These are phyloP conservation scores for Lotus japonicus DNA, from an alignment of 306 rosid genomes.

Conservation along the genomic window DNA sequence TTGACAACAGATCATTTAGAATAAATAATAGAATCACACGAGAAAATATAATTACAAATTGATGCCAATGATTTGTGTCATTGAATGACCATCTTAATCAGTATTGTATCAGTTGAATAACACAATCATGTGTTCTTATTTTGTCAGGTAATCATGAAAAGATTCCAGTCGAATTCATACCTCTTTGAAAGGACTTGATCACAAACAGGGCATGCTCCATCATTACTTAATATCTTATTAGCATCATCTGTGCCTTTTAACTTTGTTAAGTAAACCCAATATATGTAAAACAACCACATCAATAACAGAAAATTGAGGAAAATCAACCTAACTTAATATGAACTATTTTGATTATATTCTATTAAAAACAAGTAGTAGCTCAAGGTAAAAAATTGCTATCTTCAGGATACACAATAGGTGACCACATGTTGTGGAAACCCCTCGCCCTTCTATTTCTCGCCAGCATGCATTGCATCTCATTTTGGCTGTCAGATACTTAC, in stretches of 20 bases:
- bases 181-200: conserved; percentile 99
- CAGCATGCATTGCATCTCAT: conserved; percentile 99
- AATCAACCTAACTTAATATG: conserved; percentile 11
- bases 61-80: not conserved
- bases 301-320: conserved; percentile 7
- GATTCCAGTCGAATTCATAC: conserved; percentile 32
- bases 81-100: not conserved
- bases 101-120: not conserved
- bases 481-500: conserved; percentile 37
- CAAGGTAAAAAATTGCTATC: not conserved
- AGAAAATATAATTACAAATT: not conserved
- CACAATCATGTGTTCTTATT: not conserved
- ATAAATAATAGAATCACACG: conserved; percentile 5
- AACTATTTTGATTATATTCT: not conserved
- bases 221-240: conserved; percentile 77
- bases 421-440: conserved; percentile 88
- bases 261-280: conserved; percentile 39
- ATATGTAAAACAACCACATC: conserved; percentile 5
- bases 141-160: conserved; percentile 15
- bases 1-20: not conserved
- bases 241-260: conserved; percentile 93
- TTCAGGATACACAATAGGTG: conserved; percentile 85
- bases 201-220: conserved; percentile 92
- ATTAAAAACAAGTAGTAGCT: not conserved
- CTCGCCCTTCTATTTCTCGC: conserved; percentile 95